Conservation (phyloP, 2,329 filamentous ascomycete genomes). For the Gliomastix tumulicola region DNA sequence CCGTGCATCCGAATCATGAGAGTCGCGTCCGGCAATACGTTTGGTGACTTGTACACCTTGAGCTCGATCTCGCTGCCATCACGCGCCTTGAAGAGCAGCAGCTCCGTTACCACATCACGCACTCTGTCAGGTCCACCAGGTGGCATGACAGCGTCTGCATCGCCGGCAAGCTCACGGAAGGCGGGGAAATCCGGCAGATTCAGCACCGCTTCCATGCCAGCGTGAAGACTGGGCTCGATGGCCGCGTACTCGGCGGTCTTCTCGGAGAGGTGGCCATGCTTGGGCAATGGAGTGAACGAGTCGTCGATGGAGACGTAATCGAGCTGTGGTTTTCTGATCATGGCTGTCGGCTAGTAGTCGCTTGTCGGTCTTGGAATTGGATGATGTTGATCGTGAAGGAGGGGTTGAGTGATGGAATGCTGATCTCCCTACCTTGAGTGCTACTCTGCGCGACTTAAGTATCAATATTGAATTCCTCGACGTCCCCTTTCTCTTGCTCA, state of each 20-base stretch:
- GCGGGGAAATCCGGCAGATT: constrained; percentile 2
- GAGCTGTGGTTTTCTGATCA: constrained; percentile 4
- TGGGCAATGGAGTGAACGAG: constrained; percentile 8
- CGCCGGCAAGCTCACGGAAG: constrained; percentile 3
- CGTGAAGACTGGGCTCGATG: constrained; percentile 1
- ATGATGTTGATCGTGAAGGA: no score
- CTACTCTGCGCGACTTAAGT: no score
- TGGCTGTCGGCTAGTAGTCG: no score
- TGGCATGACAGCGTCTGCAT: constrained; percentile 11
- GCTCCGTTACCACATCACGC: constrained; percentile 6
- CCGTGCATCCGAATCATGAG: constrained; percentile 16
- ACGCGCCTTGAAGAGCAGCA: constrained; percentile 8
- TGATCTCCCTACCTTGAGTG: no score
- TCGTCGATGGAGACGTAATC: constrained; percentile 7
- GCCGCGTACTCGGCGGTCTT: neutral
- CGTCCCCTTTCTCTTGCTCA: no score
- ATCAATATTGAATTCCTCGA: no score
- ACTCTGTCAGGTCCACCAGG: constrained; percentile 9
- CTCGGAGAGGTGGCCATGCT: constrained; percentile 12
- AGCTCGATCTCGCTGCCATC: constrained; percentile 11
- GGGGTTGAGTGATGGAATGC: no score
- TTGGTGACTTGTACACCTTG: constrained; percentile 10
- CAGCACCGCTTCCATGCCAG: neutral
- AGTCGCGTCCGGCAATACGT: constrained; percentile 5
- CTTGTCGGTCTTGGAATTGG: no score